Base-by-base conservation (phyloP, 768 basidiomycete species). In the Cyathus striatus region DNA sequence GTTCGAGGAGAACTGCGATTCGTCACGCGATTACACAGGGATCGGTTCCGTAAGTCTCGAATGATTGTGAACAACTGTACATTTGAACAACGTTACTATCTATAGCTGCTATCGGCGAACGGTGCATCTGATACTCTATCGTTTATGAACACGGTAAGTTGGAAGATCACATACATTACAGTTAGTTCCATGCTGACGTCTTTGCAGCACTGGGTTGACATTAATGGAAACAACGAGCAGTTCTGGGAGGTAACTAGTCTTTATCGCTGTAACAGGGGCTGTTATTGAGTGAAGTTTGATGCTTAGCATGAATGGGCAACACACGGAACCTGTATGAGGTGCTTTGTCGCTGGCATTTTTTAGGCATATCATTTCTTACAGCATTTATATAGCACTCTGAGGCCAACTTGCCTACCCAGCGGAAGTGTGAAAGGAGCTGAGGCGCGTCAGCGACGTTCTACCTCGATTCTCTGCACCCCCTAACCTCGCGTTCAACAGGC, bases 251-350 rank as follows among this genome's bases (percentile, higher is more conserved):
- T 81, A 50, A 23, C 74, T 43, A 33, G 5, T 22, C 16, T 6
- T 5, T 21, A 30, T 24, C 25, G n/a, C 3, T 26, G 9, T 43
- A n/a, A n/a, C n/a, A n/a, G n/a, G n/a, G n/a, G n/a, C n/a, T n/a
- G n/a, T n/a, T n/a, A n/a, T n/a, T n/a, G n/a, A n/a, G n/a, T n/a
- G n/a, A n/a, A n/a, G n/a, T n/a, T n/a, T n/a, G n/a, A n/a, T n/a
- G n/a, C n/a, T n/a, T 42, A 81, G 77, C 83, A 88, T 45, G 86
- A 87, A 58, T 87, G 85, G 85, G 47, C 62, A 7, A 76, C 69
- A 10, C 86, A 87, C 51, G 86, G 86, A 23, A 87, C 74, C 5
- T 76, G 74, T 52, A 66, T 67, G 64, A 74, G 71, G 71, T 68
- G 35, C 6, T 52, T 45, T 23, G 16, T n/a, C n/a, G n/a, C n/a